Evolutionary conservation across 73 alveolate species (phyloP), one percentile per base, ranked within the genome.

Genomic region (Paramecium biaurelia): DNA sequence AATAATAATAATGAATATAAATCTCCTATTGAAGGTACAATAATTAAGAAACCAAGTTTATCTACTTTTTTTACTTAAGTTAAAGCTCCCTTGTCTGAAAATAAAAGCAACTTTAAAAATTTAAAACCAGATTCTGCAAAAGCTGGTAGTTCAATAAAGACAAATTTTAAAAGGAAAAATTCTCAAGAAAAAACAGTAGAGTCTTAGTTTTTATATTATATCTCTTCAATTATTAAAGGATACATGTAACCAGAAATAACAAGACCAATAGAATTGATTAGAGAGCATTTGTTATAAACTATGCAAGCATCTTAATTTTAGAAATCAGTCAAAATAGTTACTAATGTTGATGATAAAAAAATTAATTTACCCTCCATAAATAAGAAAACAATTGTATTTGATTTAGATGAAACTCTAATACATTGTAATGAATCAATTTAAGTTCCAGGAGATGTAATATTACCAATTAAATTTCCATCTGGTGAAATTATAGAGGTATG

Each of bases 401-500:
- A 92, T 56, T 24, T 92, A 35, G 95, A 92, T 57, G 95, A 92
- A 82, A 92, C 95, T 32, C 88, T 92, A 4, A 92, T 92, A 23
- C 95, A 92, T 82, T 92, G 95, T 28, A 82, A 79, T 57, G 95
- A 92, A 12, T 47, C 68, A 28, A 70, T 45, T 4, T 14, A 89
- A 45, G 21, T 89, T 26, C 94, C 92, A 38, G 94, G 92, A 30
- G 94, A 89, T 89, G 92, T 89, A 4, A 70, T 89, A 26, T 34
- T 89, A 14, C 94, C 94, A 5, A 89, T 89, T 20, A 89, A 89
- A 89, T 92, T 92, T 23, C 95, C 95, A 15, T 57, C 86, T 26
- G 92, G 92, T 12, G 93, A 92, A 15, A 85, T 82, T 38, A 92
- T 92, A 14, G 95, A 92, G 38, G 95, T 92, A 92, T 30, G 2